These are phyloP conservation scores for Plectosphaerella plurivora DNA, from an alignment of 2,329 filamentous ascomycete species.

Conservation along the genomic window DNA sequence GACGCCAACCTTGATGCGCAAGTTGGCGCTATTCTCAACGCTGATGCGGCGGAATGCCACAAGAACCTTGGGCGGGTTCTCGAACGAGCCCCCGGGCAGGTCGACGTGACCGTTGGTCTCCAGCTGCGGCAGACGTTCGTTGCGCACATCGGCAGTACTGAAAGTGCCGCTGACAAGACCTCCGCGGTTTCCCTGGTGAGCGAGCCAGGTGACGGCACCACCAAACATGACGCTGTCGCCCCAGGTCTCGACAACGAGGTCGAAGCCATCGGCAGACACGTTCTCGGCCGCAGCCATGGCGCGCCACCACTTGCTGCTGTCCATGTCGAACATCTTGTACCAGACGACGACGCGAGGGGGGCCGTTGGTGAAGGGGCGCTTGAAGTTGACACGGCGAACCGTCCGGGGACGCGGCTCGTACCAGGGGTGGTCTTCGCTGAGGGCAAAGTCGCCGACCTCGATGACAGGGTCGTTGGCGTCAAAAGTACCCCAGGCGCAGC, in stretches of 20 bases:
- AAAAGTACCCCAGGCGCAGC: constrained; percentile 6
- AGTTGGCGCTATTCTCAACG: background rate
- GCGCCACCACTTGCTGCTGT: constrained; percentile 7
- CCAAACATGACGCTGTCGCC: constrained; percentile 5
- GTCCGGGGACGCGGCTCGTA: constrained; percentile 4
- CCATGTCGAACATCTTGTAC: constrained; percentile 10
- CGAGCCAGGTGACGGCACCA: constrained; percentile 8
- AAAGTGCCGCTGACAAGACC: constrained; percentile 10
- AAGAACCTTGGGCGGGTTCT: background rate
- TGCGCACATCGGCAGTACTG: constrained; percentile 5
- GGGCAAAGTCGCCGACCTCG: constrained; percentile 10
- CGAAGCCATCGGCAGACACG: constrained; percentile 8
- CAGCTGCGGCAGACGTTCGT: background rate
- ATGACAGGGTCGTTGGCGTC: constrained; percentile 5
- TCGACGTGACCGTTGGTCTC: background rate
- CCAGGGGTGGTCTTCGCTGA: constrained; percentile 10
- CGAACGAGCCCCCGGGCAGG: background rate
- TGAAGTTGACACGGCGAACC: constrained; percentile 9
- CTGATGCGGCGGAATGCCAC: background rate
- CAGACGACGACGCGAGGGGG: constrained; percentile 11
- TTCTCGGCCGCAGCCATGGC: constrained; percentile 3
- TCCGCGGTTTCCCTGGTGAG: constrained; percentile 4
- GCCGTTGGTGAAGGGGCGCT: background rate
- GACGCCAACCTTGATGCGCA: constrained; percentile 1
- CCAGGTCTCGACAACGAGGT: constrained; percentile 8